These are phyloP conservation scores for Puccinia polysora DNA, from an alignment of 1,284 basidiomycete species.

Conservation along the genomic window DNA sequence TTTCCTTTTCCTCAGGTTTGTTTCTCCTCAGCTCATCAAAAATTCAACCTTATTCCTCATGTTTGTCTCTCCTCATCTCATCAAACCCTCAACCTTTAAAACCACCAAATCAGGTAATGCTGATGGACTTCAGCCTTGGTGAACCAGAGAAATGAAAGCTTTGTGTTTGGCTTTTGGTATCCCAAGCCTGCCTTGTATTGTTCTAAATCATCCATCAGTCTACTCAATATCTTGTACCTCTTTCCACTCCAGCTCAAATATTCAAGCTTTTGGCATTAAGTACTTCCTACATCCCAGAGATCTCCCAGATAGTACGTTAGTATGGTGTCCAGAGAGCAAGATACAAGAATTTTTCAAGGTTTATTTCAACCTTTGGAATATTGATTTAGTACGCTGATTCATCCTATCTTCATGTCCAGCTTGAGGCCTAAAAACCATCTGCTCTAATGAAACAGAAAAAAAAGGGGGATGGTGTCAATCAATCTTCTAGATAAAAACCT, in stretches of 20 bases:
- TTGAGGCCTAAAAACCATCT: neutral
- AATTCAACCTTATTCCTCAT: neutral
- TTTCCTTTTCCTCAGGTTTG: slow-evolving; percentile 41
- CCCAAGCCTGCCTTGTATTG: slow-evolving; percentile 21
- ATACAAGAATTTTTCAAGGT: slow-evolving; percentile 27
- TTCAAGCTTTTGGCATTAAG: neutral
- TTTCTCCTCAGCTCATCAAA: neutral
- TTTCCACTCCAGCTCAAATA: neutral
- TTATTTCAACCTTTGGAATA: slow-evolving; percentile 35
- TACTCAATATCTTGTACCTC: no score
- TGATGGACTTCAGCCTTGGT: slow-evolving; percentile 28
- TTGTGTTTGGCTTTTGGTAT: slow-evolving; percentile 34
- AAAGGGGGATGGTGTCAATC: neutral
- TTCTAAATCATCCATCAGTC: slow-evolving; percentile 38
- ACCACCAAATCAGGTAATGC: slow-evolving; percentile 17
- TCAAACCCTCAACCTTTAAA: neutral
- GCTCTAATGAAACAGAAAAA: neutral
- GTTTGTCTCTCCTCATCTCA: neutral
- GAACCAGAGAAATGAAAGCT: slow-evolving; percentile 33
- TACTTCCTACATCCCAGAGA: slow-evolving; percentile 2
- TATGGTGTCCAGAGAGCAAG: slow-evolving; percentile 34
- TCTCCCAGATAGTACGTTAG: slow-evolving; percentile 37
- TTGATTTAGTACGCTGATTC: slow-evolving; percentile 25
- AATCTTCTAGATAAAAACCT: slow-evolving; percentile 22
- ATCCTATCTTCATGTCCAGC: neutral